Evolutionary conservation across 176 grass and related monocot species (phyloP).

Genomic region (Aegilops umbellulata): DNA sequence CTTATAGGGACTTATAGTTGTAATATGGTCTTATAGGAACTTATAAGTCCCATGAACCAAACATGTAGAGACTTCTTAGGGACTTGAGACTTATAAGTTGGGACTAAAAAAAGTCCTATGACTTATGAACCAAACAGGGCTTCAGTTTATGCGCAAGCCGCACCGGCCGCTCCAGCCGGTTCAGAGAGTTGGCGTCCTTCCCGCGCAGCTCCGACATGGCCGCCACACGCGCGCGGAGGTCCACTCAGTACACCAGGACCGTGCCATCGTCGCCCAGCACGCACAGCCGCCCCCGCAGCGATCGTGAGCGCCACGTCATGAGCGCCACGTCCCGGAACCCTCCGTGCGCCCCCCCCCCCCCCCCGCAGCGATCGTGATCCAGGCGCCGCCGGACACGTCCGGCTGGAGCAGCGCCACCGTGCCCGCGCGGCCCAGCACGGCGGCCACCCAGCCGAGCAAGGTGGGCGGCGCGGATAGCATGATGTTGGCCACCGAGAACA

Average conservation of each 20-base stretch:
- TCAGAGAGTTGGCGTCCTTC: not conserved
- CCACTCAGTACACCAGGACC: slow-evolving; percentile 7
- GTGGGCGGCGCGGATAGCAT: slow-evolving; percentile 28
- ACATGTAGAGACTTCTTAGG: too few species aligned
- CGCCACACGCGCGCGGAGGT: slow-evolving; percentile 1
- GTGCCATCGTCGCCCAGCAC: slow-evolving; percentile 7
- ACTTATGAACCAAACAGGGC: too few species aligned
- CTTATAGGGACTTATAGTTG: too few species aligned
- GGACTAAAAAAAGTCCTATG: too few species aligned
- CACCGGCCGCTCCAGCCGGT: not conserved
- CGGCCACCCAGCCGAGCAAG: slow-evolving; percentile 17
- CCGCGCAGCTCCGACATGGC: slow-evolving; percentile 18
- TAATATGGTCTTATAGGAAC: too few species aligned
- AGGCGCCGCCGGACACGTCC: not conserved
- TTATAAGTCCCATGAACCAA: too few species aligned
- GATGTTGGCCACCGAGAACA: slow-evolving; percentile 26
- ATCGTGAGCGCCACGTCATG: slow-evolving; percentile 37
- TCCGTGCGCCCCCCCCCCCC: not conserved
- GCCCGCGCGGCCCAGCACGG: slow-evolving; percentile 20
- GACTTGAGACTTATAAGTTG: too few species aligned
- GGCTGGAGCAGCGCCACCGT: slow-evolving; percentile 31
- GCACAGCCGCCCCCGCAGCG: slow-evolving; percentile 8
- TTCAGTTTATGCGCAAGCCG: too few species aligned
- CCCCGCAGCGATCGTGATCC: not conserved
- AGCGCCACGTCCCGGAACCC: slow-evolving; percentile 33